Evolutionary conservation across 768 basidiomycete species (phyloP).

Genomic region (Xerocomellus dryophilus): DNA sequence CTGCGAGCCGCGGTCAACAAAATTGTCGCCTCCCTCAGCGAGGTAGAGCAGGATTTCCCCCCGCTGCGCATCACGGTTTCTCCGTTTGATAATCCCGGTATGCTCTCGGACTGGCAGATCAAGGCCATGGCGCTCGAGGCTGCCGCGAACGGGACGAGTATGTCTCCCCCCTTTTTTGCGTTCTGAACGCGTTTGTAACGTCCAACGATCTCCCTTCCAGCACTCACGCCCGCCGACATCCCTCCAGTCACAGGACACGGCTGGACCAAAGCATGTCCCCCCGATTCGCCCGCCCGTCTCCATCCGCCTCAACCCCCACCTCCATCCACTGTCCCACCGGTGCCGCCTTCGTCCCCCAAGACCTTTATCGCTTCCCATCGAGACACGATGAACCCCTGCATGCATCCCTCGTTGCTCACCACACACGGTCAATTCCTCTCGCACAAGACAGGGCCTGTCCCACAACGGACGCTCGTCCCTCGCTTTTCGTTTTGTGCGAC

Average conservation of each 20-base stretch:
- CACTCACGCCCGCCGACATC: constrained; percentile 28
- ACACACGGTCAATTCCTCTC: constrained; percentile 55
- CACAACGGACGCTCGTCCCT: constrained; percentile 43
- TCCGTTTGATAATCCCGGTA: constrained; percentile 29
- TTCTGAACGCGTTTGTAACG: background rate
- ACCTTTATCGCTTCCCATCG: constrained; percentile 38
- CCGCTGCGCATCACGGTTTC: constrained; percentile 32
- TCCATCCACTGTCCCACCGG: background rate
- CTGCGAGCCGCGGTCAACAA: constrained; percentile 3
- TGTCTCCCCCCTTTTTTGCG: background rate
- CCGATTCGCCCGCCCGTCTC: constrained; percentile 27
- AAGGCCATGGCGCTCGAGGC: constrained; percentile 25
- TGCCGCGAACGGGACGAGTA: constrained; percentile 28
- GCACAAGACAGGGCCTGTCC: constrained; percentile 44
- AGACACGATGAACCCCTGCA: constrained; percentile 37
- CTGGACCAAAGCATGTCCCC: constrained; percentile 22
- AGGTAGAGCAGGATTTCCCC: constrained; percentile 30
- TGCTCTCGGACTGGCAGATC: constrained; percentile 27
- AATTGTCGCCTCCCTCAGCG: constrained; percentile 25
- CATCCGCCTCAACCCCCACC: constrained; percentile 31
- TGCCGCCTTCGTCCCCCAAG: constrained; percentile 1
- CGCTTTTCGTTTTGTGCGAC: constrained; percentile 54
- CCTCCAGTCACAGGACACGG: constrained; percentile 31
- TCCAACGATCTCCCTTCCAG: constrained; percentile 12
- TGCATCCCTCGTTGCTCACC: constrained; percentile 32